Conservation (phyloP, 1,284 basidiomycete genomes). For the Singerocomus inundabilis region DNA sequence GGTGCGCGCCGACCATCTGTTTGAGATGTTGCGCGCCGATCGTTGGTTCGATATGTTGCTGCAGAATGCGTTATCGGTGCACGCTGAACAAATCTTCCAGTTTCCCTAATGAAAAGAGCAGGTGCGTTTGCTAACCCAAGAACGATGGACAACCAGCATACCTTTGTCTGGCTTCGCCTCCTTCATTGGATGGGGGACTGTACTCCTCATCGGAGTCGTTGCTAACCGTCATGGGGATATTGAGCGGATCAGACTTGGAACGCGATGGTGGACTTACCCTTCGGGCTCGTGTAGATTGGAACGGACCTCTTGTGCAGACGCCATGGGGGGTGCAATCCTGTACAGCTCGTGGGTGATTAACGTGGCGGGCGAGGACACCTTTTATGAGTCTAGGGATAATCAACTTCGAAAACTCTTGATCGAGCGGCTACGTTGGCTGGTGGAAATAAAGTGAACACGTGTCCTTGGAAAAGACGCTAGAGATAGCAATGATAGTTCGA, state of each 20-base stretch:
- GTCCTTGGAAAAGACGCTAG: slow-evolving; percentile 11
- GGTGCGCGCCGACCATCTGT: too few species aligned
- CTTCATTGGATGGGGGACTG: not conserved
- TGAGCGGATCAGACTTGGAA: not conserved
- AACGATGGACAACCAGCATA: not conserved
- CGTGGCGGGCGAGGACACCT: not conserved
- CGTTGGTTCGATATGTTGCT: not conserved
- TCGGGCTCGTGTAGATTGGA: too few species aligned
- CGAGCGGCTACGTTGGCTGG: slow-evolving; percentile 12
- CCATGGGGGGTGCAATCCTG: not conserved
- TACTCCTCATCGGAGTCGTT: not conserved
- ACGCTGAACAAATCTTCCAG: not conserved
- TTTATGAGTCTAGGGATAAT: slow-evolving; percentile 15
- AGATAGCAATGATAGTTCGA: slow-evolving; percentile 19
- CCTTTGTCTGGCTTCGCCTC: not conserved
- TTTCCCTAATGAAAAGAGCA: not conserved
- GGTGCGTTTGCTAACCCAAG: not conserved
- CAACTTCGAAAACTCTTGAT: slow-evolving; percentile 8
- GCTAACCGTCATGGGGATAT: not conserved
- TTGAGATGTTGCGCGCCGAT: too few species aligned
- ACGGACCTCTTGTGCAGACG: not conserved
- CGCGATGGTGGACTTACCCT: not conserved
- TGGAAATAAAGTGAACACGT: slow-evolving; percentile 4
- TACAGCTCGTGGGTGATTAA: not conserved
- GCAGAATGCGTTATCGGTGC: not conserved